phyloP scores from a whole-genome alignment of 2,329 filamentous ascomycete genomes.

The Fusarium guadeloupense region DNA sequence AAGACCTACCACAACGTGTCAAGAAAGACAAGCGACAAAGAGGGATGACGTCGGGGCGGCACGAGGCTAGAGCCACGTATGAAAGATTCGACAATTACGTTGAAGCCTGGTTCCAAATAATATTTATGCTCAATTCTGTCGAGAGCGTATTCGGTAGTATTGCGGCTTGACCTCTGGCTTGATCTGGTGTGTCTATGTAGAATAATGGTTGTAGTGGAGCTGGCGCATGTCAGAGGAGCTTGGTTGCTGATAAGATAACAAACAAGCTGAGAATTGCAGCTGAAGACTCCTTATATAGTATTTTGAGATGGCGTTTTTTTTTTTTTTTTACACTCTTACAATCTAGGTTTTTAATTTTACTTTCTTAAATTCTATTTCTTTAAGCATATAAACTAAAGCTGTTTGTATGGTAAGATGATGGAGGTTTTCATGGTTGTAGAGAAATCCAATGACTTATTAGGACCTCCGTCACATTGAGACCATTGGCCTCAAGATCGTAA shows the following conservation, averaged over 20 bases:
- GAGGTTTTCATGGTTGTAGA: too few relatives aligned
- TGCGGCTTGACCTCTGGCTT: background rate
- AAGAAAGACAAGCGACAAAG: constrained; percentile 33
- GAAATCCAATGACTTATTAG: background rate
- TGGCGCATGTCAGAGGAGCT: constrained; percentile 19
- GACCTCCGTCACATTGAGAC: background rate
- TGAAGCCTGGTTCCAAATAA: background rate
- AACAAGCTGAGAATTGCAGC: constrained; percentile 11
- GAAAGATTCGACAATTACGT: background rate
- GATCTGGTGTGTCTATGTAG: constrained; percentile 6
- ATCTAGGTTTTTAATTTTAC: background rate
- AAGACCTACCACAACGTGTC: constrained; percentile 38
- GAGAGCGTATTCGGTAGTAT: background rate
- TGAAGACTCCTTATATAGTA: constrained; percentile 5
- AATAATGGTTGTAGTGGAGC: constrained; percentile 25
- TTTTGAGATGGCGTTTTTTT: background rate
- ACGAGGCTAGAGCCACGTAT: constrained; percentile 9
- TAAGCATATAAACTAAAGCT: too few relatives aligned
- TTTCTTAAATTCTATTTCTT: background rate
- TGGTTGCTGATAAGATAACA: constrained; percentile 42
- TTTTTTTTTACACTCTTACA: background rate
- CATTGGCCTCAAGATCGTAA: background rate
- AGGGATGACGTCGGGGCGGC: constrained; percentile 28
- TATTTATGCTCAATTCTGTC: background rate
- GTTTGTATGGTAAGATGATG: too few relatives aligned